These are phyloP conservation scores for Globisporangium splendens DNA, from an alignment of 352 stramenopile genomes.

Conservation along the genomic window DNA sequence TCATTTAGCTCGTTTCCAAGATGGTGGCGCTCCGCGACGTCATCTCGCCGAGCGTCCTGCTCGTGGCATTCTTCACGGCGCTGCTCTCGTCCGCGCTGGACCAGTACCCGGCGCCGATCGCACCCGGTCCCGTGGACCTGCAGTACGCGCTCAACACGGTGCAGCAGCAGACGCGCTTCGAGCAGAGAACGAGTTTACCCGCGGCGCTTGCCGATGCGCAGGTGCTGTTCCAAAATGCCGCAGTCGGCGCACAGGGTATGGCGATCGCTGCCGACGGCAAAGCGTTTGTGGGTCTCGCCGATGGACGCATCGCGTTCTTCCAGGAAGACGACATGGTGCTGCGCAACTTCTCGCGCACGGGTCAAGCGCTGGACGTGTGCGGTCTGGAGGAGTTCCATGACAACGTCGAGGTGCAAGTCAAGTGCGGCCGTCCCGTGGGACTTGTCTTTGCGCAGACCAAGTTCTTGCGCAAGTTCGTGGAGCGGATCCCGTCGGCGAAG, in stretches of 20 bases:
- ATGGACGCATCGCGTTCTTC: slow-evolving; percentile 56
- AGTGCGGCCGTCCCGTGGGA: slow-evolving; percentile 48
- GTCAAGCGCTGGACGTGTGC: slow-evolving; percentile 27
- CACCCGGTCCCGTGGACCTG: slow-evolving; percentile 26
- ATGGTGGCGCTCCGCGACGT: slow-evolving; percentile 25
- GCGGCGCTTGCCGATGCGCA: slow-evolving; percentile 22
- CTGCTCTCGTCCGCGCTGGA: slow-evolving; percentile 50
- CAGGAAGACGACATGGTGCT: slow-evolving; percentile 22
- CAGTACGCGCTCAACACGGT: slow-evolving; percentile 35
- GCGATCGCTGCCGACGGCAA: slow-evolving; percentile 41
- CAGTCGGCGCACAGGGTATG: slow-evolving; percentile 41
- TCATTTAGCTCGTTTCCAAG: neutral
- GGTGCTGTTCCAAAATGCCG: slow-evolving; percentile 31
- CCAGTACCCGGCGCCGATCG: slow-evolving; percentile 37
- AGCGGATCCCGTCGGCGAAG: slow-evolving; percentile 36
- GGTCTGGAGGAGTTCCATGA: slow-evolving; percentile 7
- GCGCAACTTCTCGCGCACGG: slow-evolving; percentile 47
- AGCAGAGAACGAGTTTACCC: slow-evolving; percentile 11
- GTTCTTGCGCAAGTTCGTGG: slow-evolving; percentile 37
- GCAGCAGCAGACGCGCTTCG: slow-evolving; percentile 36
- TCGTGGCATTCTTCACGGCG: slow-evolving; percentile 45
- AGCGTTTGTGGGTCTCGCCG: slow-evolving; percentile 42
- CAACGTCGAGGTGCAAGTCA: slow-evolving; percentile 28
- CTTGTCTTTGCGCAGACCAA: slow-evolving; percentile 37
- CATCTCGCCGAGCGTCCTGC: slow-evolving; percentile 42